A percentile compares a stretch with the other conserved stretches of the same genome.
Conservation (phyloP, 805 yeast genomes). For the Hanseniaspora guilliermondii region DNA sequence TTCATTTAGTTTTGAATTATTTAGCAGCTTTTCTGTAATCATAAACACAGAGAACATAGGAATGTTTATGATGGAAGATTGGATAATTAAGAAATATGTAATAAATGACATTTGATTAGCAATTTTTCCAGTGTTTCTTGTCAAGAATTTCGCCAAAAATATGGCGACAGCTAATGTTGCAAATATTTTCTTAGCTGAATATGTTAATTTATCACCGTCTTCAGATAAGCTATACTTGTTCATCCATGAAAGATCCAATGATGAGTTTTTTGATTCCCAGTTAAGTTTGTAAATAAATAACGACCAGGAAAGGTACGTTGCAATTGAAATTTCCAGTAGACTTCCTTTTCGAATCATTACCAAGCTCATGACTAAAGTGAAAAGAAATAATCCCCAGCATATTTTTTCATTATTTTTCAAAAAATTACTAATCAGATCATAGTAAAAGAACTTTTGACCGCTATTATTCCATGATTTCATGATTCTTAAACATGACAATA, state of each 20-base stretch:
- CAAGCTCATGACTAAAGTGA: slow-evolving; percentile 23
- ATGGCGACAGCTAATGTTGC: background rate
- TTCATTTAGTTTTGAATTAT: background rate
- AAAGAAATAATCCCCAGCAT: slow-evolving; percentile 39
- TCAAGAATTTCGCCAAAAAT: background rate
- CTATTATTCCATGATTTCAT: slow-evolving; percentile 77
- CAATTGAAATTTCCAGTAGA: background rate
- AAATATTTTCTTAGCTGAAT: slow-evolving; percentile 1
- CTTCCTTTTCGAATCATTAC: background rate
- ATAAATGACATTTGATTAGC: slow-evolving; percentile 16
- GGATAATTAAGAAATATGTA: slow-evolving; percentile 36
- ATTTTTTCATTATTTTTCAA: slow-evolving; percentile 14
- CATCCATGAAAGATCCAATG: background rate
- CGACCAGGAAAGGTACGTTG: slow-evolving; percentile 15
- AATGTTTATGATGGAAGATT: slow-evolving; percentile 37
- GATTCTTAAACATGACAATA: slow-evolving; percentile 36
- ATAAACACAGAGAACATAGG: slow-evolving; percentile 37
- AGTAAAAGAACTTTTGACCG: slow-evolving; percentile 66
- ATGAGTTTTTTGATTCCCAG: slow-evolving; percentile 37
- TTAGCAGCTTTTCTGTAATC: slow-evolving; percentile 16
- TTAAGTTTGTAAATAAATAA: slow-evolving; percentile 44
- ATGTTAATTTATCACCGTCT: background rate
- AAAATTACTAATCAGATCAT: slow-evolving; percentile 20
- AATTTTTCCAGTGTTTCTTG: background rate
- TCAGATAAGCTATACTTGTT: background rate